These are phyloP conservation scores for Histomonas meleagridis DNA, from an alignment of 208 protist species.

Conservation along the genomic window DNA sequence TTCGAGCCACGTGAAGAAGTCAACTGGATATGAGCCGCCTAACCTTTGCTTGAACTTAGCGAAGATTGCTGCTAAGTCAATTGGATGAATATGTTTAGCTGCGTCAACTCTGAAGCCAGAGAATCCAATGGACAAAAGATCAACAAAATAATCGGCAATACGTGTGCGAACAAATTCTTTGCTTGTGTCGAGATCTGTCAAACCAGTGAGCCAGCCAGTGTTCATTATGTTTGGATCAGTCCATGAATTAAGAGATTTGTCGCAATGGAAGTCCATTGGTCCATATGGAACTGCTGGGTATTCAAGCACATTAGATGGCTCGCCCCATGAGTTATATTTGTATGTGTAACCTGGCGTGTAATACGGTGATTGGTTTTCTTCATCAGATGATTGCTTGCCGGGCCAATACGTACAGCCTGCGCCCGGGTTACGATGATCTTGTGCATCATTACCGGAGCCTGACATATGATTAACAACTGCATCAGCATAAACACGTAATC, in stretches of 20 bases:
- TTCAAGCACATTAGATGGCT: slow-evolving; percentile 47
- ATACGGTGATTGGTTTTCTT: slow-evolving; percentile 48
- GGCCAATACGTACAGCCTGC: slow-evolving; percentile 50
- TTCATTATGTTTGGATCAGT: slow-evolving; percentile 57
- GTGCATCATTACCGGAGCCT: slow-evolving; percentile 55
- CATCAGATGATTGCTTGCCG: slow-evolving; percentile 48
- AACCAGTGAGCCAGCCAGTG: slow-evolving; percentile 55
- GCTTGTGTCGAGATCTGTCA: slow-evolving; percentile 57
- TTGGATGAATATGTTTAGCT: slow-evolving; percentile 58
- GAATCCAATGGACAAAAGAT: slow-evolving; percentile 51
- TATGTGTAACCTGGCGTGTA: slow-evolving; percentile 54
- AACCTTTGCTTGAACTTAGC: slow-evolving; percentile 50
- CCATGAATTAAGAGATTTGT: slow-evolving; percentile 58
- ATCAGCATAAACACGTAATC: slow-evolving; percentile 52
- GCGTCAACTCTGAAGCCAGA: slow-evolving; percentile 54
- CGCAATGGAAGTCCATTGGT: slow-evolving; percentile 60
- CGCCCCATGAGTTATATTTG: slow-evolving; percentile 43
- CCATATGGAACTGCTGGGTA: slow-evolving; percentile 55
- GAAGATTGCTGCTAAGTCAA: slow-evolving; percentile 55
- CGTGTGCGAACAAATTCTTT: slow-evolving; percentile 55
- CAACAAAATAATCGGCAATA: slow-evolving; percentile 59
- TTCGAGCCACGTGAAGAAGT: slow-evolving; percentile 58
- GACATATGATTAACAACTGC: slow-evolving; percentile 62
- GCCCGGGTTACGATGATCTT: slow-evolving; percentile 44
- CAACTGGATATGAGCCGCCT: slow-evolving; percentile 54